Percentiles rank a stretch among this genome's conserved stretches.
phyloP scores from a whole-genome alignment of 371 early-diverging fungal genomes.

The Scutellospora calospora region DNA sequence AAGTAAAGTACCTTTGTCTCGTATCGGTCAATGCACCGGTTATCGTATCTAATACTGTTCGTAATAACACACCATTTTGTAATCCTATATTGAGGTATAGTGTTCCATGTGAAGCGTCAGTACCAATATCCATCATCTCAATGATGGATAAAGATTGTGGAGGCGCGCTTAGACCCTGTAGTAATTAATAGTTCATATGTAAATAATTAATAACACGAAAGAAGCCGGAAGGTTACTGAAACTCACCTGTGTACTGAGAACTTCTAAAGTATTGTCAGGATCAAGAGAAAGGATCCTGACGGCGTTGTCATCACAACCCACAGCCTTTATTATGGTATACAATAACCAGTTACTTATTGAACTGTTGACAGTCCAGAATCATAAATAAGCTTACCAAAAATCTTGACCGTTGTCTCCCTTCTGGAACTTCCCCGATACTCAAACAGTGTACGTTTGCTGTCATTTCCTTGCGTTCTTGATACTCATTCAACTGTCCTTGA shows the following conservation, averaged over 20 bases:
- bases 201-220: neutral
- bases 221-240: neutral
- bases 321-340: slow-evolving; percentile 60
- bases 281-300: slow-evolving; percentile 91
- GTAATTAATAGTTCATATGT: neutral
- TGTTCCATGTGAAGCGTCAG: slow-evolving; percentile 68
- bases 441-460: slow-evolving; percentile 76
- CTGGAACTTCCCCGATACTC: slow-evolving; percentile 83
- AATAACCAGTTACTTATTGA: neutral
- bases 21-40: slow-evolving; percentile 89
- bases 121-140: slow-evolving; percentile 79
- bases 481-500: slow-evolving; percentile 88
- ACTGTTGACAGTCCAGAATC: neutral
- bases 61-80: slow-evolving; percentile 87
- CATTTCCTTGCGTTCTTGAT: slow-evolving; percentile 81
- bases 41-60: slow-evolving; percentile 85
- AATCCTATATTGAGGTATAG: slow-evolving; percentile 91
- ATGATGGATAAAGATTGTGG: slow-evolving; percentile 73
- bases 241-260: slow-evolving; percentile 71
- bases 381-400: slow-evolving; percentile 63
- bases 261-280: slow-evolving; percentile 79
- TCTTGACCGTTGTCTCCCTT: slow-evolving; percentile 79
- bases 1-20: slow-evolving; percentile 65
- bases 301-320: slow-evolving; percentile 93
- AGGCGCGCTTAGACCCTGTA: slow-evolving; percentile 59